Evolutionary conservation across 2,329 filamentous ascomycete species (phyloP).

Genomic region (Purpureocillium lavendulum): DNA sequence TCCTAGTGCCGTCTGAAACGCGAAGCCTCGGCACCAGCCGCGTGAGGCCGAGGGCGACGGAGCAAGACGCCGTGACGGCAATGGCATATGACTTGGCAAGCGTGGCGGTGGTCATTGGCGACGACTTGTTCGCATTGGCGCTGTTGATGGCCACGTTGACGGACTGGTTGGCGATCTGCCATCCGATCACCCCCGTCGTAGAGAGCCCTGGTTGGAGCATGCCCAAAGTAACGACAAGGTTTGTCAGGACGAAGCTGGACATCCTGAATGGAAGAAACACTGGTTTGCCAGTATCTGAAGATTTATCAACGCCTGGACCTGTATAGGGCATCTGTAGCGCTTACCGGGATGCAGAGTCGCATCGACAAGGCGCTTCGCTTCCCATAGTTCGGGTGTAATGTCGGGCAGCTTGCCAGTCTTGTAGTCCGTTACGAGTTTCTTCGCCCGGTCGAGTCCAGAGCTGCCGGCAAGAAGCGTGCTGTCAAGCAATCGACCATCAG

Average conservation of each 20-base stretch:
- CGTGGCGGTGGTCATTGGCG: constrained; percentile 70
- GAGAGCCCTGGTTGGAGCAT: constrained; percentile 89
- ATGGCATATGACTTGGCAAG: constrained; percentile 85
- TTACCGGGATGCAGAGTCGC: constrained; percentile 91
- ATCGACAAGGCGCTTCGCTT: constrained; percentile 94
- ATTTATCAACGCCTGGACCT: too few species aligned
- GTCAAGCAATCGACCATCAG: constrained; percentile 7
- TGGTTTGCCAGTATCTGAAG: constrained; percentile 89
- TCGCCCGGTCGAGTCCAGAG: constrained; percentile 76
- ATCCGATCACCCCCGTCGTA: constrained; percentile 77
- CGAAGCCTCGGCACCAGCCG: constrained; percentile 79
- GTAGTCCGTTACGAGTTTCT: constrained; percentile 72
- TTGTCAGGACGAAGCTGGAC: constrained; percentile 91
- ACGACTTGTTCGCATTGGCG: constrained; percentile 96
- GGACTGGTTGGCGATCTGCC: constrained; percentile 96
- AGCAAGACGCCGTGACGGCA: constrained; percentile 87
- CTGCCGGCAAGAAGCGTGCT: constrained; percentile 81
- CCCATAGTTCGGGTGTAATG: constrained; percentile 90
- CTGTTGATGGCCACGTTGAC: constrained; percentile 98
- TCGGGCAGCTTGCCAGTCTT: constrained; percentile 70
- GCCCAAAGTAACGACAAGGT: constrained; percentile 87
- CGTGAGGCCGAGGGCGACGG: constrained; percentile 87
- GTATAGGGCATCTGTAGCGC: constrained; percentile 10
- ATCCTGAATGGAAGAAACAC: constrained; percentile 95
- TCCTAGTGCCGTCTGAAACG: constrained; percentile 65